A percentile compares a stretch with the other conserved stretches of the same genome.
phyloP scores from a whole-genome alignment of 106 monocot genomes.

The Cymbidium sinense region DNA sequence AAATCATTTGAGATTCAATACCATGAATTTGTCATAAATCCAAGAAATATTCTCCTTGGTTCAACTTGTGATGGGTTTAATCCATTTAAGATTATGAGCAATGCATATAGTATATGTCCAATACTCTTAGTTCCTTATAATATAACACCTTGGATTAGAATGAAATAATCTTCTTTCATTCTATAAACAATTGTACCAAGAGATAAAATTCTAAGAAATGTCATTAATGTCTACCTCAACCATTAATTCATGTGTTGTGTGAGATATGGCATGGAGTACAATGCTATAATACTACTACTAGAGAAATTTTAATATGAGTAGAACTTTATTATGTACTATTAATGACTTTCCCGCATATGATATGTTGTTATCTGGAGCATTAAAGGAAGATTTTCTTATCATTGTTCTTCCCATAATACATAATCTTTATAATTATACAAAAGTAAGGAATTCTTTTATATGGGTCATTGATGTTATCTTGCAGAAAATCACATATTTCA shows the following conservation, averaged over 20 bases:
- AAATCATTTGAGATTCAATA: too few relatives aligned
- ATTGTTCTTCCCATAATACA: neutral
- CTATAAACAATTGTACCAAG: neutral
- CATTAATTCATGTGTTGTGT: too few relatives aligned
- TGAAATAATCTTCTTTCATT: neutral
- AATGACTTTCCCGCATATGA: slow-evolving; percentile 11
- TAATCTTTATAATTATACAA: neutral
- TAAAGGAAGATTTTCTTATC: slow-evolving; percentile 9
- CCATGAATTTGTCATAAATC: neutral
- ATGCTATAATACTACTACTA: slow-evolving; percentile 11
- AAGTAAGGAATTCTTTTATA: neutral
- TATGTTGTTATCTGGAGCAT: slow-evolving; percentile 14
- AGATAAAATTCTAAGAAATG: too few relatives aligned
- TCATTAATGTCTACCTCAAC: too few relatives aligned
- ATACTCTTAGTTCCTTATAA: neutral
- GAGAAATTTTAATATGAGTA: slow-evolving; percentile 10
- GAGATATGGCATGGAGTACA: neutral
- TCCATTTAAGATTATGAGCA: neutral
- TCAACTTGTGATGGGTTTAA: neutral
- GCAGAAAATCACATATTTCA: too few relatives aligned
- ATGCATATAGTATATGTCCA: neutral
- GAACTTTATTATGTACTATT: neutral
- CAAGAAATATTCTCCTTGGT: neutral
- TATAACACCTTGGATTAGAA: neutral
- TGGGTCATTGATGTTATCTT: neutral